A percentile compares a stretch with the other conserved stretches of the same genome.
These are phyloP conservation scores for Panellus pusillus DNA, from an alignment of 768 basidiomycete genomes.

Conservation along the genomic window DNA sequence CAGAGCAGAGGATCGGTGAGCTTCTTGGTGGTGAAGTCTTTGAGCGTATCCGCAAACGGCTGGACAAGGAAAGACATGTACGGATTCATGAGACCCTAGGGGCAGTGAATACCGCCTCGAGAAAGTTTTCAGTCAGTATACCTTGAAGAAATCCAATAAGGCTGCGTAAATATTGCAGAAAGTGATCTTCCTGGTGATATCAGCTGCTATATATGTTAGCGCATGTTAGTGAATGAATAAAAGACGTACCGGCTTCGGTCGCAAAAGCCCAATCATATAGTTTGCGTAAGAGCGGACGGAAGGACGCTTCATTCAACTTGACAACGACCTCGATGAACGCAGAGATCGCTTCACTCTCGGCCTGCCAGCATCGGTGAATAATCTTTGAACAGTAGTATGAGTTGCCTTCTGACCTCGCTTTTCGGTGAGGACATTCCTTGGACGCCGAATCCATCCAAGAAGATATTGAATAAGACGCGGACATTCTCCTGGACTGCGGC, in stretches of 20 bases:
- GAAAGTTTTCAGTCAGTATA: conserved; percentile 26
- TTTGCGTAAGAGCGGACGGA: conserved; percentile 88
- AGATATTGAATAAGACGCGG: conserved; percentile 70
- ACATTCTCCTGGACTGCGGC: conserved; percentile 64
- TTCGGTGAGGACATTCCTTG: conserved; percentile 30
- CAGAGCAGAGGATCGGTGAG: conserved; percentile 52
- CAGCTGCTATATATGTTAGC: conserved; percentile 19
- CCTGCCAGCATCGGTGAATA: conserved; percentile 33
- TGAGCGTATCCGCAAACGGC: conserved; percentile 64
- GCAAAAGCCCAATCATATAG: conserved; percentile 95
- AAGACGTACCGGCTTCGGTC: conserved; percentile 44
- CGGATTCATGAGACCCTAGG: conserved; percentile 81
- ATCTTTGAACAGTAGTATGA: not conserved
- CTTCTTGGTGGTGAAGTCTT: conserved; percentile 40
- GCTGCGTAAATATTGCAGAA: conserved; percentile 75
- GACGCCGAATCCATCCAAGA: conserved; percentile 76
- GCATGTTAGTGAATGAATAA: not conserved
- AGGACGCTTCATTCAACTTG: conserved; percentile 89
- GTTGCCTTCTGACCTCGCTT: conserved; percentile 31
- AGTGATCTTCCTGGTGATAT: conserved; percentile 55
- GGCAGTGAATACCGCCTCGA: not conserved
- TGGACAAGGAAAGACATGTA: conserved; percentile 81
- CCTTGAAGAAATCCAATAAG: conserved; percentile 89
- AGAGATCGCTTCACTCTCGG: conserved; percentile 52
- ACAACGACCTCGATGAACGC: conserved; percentile 89